Conservation (phyloP, 2,329 filamentous ascomycete species). For the Penicillium verrucosum region DNA sequence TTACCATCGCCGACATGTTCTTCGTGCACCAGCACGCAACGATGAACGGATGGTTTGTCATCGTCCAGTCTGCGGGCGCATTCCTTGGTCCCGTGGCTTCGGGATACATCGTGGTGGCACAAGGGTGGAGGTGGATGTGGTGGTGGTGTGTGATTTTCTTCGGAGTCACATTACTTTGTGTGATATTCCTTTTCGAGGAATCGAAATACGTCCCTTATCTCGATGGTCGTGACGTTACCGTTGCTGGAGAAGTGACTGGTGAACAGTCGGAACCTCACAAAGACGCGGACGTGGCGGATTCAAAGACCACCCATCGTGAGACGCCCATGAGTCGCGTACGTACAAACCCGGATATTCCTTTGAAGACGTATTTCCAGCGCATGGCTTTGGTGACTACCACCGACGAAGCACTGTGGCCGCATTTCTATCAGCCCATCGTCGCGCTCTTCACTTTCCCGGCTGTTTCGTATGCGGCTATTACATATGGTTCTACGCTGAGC, state of each 20-base stretch:
- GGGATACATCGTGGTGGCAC: conserved; percentile 35
- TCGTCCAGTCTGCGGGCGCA: conserved; percentile 30
- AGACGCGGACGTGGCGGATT: not conserved
- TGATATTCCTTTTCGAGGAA: conserved; percentile 49
- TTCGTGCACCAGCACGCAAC: conserved; percentile 48
- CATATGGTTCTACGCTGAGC: conserved; percentile 40
- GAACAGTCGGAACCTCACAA: not conserved
- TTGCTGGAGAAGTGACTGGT: not conserved
- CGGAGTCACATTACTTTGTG: conserved; percentile 38
- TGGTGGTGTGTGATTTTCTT: conserved; percentile 49
- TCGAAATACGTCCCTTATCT: conserved; percentile 23
- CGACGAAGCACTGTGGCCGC: conserved; percentile 16
- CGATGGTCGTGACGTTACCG: conserved; percentile 1
- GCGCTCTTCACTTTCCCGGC: conserved; percentile 49
- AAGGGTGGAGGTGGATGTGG: conserved; percentile 53
- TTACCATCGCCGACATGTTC: conserved; percentile 49
- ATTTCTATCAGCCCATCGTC: conserved; percentile 29
- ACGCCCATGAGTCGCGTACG: not conserved
- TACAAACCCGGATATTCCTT: conserved; percentile 32
- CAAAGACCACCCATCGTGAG: not conserved
- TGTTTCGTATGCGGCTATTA: conserved; percentile 39
- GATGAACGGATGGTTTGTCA: conserved; percentile 49
- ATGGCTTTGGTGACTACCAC: conserved; percentile 35
- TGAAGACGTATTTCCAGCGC: conserved; percentile 46
- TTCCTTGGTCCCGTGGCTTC: conserved; percentile 37